Evolutionary conservation across 805 yeast species (phyloP).

Genomic region (Candida tallmaniae): DNA sequence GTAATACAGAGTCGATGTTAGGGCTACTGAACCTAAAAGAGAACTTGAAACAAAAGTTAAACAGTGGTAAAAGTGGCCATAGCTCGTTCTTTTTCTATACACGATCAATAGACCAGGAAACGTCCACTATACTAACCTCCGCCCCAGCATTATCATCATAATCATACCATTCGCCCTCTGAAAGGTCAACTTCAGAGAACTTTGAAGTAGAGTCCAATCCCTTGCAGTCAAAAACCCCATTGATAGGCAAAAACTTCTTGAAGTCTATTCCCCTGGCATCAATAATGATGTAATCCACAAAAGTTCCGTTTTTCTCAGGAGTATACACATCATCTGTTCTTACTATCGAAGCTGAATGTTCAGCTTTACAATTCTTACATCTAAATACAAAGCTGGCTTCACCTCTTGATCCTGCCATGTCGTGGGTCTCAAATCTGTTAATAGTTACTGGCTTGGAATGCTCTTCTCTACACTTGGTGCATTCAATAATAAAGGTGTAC

Average conservation of each 20-base stretch:
- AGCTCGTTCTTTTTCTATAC: no score
- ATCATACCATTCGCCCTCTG: conserved; percentile 89
- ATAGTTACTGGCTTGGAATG: conserved; percentile 70
- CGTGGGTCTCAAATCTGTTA: conserved; percentile 62
- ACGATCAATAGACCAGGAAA: conserved; percentile 57
- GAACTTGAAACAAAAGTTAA: no score
- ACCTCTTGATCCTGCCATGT: conserved; percentile 68
- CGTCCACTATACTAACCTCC: conserved; percentile 78
- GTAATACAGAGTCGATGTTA: no score
- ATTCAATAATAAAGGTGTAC: conserved; percentile 67
- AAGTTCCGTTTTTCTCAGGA: conserved; percentile 39
- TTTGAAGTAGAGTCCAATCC: conserved; percentile 49
- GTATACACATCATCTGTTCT: conserved; percentile 29
- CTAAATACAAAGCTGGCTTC: conserved; percentile 78
- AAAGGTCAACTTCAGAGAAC: conserved; percentile 64
- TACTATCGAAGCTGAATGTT: conserved; percentile 32
- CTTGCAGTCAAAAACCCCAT: conserved; percentile 54
- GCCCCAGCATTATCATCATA: conserved; percentile 80
- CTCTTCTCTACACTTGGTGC: conserved; percentile 74
- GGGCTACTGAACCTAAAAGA: no score
- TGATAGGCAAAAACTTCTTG: conserved; percentile 60
- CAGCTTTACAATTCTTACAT: conserved; percentile 59
- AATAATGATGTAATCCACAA: conserved; percentile 53
- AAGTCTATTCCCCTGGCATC: conserved; percentile 87
- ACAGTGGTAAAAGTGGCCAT: no score